Evolutionary conservation across 2,329 filamentous ascomycete species (phyloP).

Genomic region (Dothiorella sarmentorum): DNA sequence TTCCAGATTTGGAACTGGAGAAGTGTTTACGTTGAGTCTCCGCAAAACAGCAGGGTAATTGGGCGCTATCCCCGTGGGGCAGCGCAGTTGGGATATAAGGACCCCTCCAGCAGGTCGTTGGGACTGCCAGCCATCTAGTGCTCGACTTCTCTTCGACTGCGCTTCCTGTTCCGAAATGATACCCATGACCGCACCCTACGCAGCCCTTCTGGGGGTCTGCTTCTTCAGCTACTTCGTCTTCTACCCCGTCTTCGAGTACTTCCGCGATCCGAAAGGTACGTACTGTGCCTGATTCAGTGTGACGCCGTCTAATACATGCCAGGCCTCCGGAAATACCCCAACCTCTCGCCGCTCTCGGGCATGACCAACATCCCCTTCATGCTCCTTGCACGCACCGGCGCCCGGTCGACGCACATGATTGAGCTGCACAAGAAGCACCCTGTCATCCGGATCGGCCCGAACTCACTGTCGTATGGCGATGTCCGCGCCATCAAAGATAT

Average conservation of each 20-base stretch:
- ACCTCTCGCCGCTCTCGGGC: conserved; percentile 45
- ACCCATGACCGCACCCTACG: conserved; percentile 24
- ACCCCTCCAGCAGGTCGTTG: background rate
- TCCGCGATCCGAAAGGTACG: conserved; percentile 44
- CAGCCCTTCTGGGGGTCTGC: conserved; percentile 25
- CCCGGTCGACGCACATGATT: conserved; percentile 42
- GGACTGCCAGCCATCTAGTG: background rate
- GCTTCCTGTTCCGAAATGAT: background rate
- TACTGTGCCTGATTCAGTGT: background rate
- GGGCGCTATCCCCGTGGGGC: background rate
- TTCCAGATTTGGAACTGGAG: background rate
- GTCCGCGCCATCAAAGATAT: conserved; percentile 39
- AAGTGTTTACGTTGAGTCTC: background rate
- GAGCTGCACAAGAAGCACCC: conserved; percentile 48
- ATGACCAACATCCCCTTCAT: conserved; percentile 49
- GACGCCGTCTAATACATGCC: background rate
- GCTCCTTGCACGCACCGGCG: conserved; percentile 42
- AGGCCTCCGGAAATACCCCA: conserved; percentile 49
- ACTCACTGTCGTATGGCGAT: conserved; percentile 32
- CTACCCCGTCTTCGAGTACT: conserved; percentile 42
- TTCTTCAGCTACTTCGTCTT: conserved; percentile 38
- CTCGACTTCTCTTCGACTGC: background rate
- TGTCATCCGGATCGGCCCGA: conserved; percentile 36
- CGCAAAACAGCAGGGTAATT: background rate
- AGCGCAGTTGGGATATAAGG: conserved; percentile 4